A percentile compares a stretch with the other conserved stretches of the same genome.
These are phyloP conservation scores for Sicyos edulis DNA, from an alignment of 306 rosid species.

Conservation along the genomic window DNA sequence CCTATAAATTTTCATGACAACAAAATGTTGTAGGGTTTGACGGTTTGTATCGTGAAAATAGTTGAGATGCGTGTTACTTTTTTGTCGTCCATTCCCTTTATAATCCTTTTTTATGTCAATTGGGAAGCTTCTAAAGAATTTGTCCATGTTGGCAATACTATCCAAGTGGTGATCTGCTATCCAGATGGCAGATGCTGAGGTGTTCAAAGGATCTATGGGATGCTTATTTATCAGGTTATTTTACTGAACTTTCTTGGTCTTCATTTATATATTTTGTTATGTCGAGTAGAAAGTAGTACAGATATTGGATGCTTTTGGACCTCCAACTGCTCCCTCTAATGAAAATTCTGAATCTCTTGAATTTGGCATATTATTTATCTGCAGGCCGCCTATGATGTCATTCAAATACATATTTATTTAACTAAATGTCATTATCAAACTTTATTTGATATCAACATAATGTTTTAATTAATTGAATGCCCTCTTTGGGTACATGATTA, in stretches of 20 bases:
- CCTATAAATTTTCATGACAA: too few species aligned
- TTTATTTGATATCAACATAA: neutral
- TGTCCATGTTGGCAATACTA: neutral
- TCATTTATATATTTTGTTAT: neutral
- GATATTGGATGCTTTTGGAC: neutral
- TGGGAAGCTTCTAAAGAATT: neutral
- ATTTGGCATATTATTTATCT: conserved; percentile 3
- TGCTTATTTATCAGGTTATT: conserved; percentile 12
- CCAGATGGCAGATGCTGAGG: conserved; percentile 16
- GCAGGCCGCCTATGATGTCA: neutral
- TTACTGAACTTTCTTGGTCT: conserved; percentile 16
- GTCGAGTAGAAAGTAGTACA: neutral
- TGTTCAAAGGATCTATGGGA: neutral
- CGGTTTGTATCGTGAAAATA: too few species aligned
- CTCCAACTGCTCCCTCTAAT: conserved; percentile 16
- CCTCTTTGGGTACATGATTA: neutral
- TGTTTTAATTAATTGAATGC: neutral
- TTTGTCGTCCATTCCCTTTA: neutral
- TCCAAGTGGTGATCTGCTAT: neutral
- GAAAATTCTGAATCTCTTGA: conserved; percentile 1
- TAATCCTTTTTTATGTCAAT: neutral
- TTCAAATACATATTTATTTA: neutral
- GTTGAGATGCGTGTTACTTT: too few species aligned
- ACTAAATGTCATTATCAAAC: conserved; percentile 4
- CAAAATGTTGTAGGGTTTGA: too few species aligned